Evolutionary conservation across 2,329 filamentous ascomycete species (phyloP), one percentile per base, ranked within the genome.

Genomic region (Xylariaceae sp.): DNA sequence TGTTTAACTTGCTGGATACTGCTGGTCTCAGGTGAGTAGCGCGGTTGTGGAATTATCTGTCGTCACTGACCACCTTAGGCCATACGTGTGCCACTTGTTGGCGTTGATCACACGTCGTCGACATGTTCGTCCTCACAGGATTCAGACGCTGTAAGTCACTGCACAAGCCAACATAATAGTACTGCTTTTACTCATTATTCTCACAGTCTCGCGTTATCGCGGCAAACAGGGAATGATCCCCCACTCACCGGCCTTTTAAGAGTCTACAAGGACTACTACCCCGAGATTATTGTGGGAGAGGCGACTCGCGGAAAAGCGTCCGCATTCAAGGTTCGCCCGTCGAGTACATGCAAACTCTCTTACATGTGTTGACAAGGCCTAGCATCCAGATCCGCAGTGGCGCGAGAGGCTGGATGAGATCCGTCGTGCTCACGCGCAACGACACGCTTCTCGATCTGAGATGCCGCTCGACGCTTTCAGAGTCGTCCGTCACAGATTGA

Each of bases 231-330:
- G 15, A 86, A 87, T 61, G 90, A 95, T 48, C 86, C 85, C 43
- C 79, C 83, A 45, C 72, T 95, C 33, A 76, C 87, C 35, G 87
- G 87, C 3, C 74, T 95, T 15, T 72, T 95, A 44, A 81, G 86
- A 48, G 82, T 92, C n/a, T 95, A 86, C 72, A 94, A 94, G 64
- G 89, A 92, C 65, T 95, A 92, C 67, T 95, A 92, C 61, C 89
- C 90, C 0, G 89, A 95, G 65, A 89, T 95, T 47, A 89, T 95
- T 51, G 79, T 92, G 12, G 87, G 86, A 18, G 85, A 86, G 55
- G 74, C 80, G 4, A 78, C 82, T 30, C 74, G 75, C 46, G 81
- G 81, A 35, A 77, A 78, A 51, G 81, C 82, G 1, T 78, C 80
- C 4, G 75, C 81, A 1, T 86, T 86, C 66, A 83, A 81, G 66